These are phyloP conservation scores for Alternaria ethzedia DNA, from an alignment of 2,329 filamentous ascomycete genomes.

Conservation along the genomic window DNA sequence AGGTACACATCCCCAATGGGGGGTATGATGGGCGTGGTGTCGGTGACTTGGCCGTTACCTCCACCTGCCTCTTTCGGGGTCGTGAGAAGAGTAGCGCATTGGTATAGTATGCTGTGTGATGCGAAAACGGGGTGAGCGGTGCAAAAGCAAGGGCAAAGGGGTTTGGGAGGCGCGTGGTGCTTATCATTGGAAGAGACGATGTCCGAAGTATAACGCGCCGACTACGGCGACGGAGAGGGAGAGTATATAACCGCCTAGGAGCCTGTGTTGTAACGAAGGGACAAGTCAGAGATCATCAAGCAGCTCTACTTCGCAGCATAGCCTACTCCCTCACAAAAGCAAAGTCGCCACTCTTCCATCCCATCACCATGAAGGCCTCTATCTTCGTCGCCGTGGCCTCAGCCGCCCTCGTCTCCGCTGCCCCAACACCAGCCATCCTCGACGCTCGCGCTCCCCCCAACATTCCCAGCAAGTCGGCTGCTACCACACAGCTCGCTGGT, in stretches of 20 bases:
- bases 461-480: slow-evolving; percentile 66
- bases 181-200: slow-evolving; percentile 36
- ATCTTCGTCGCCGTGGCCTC: slow-evolving; percentile 33
- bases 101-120: slow-evolving; percentile 5
- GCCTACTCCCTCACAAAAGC: background rate
- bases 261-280: slow-evolving; percentile 5
- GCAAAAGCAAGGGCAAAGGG: slow-evolving; percentile 15
- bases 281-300: slow-evolving; percentile 3
- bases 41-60: slow-evolving; percentile 22
- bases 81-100: slow-evolving; percentile 23
- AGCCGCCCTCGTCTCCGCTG: slow-evolving; percentile 32
- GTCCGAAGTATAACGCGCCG: slow-evolving; percentile 4
- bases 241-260: slow-evolving; percentile 25
- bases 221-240: background rate
- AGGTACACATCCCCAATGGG: slow-evolving; percentile 25
- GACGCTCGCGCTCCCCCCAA: slow-evolving; percentile 59
- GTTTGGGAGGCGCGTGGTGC: slow-evolving; percentile 28
- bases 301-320: background rate
- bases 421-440: slow-evolving; percentile 36
- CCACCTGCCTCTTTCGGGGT: slow-evolving; percentile 37
- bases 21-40: slow-evolving; percentile 23
- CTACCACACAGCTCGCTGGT: slow-evolving; percentile 63
- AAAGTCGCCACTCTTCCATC: background rate
- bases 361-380: slow-evolving; percentile 39
- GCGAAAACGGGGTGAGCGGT: slow-evolving; percentile 6